Percentiles rank a stretch among this genome's conserved stretches.
These are phyloP conservation scores for Ambrosiella xylebori DNA, from an alignment of 2,329 filamentous ascomycete species.

Conservation along the genomic window DNA sequence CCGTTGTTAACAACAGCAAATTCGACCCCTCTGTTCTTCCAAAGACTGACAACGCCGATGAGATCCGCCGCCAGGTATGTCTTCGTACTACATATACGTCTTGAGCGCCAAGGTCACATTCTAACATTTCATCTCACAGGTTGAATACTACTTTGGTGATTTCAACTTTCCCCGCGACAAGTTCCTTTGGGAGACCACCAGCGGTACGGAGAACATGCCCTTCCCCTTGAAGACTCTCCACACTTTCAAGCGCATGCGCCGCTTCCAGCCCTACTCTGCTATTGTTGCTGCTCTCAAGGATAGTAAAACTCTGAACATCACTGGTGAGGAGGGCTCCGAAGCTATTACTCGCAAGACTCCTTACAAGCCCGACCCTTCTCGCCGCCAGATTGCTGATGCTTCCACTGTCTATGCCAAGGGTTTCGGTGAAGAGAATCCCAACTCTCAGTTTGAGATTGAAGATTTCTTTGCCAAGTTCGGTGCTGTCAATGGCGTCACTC, in stretches of 20 bases:
- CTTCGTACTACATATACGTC: background rate
- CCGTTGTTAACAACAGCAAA: slow-evolving; percentile 39
- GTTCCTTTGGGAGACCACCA: slow-evolving; percentile 64
- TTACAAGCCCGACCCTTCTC: slow-evolving; percentile 34
- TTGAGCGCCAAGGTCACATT: background rate
- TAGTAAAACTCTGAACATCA: slow-evolving; percentile 54
- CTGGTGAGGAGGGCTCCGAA: slow-evolving; percentile 57
- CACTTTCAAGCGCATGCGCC: slow-evolving; percentile 89
- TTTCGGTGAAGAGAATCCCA: slow-evolving; percentile 69
- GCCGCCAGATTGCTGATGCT: slow-evolving; percentile 49
- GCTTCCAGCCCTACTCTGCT: slow-evolving; percentile 74
- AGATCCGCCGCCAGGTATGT: slow-evolving; percentile 65
- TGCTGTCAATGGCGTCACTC: slow-evolving; percentile 63
- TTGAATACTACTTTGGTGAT: slow-evolving; percentile 93
- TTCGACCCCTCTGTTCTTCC: slow-evolving; percentile 50
- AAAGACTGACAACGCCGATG: slow-evolving; percentile 57
- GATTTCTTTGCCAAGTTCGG: slow-evolving; percentile 75
- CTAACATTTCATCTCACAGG: slow-evolving; percentile 29
- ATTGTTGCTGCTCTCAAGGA: slow-evolving; percentile 70
- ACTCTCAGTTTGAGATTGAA: slow-evolving; percentile 86
- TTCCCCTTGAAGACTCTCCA: slow-evolving; percentile 62
- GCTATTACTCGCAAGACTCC: slow-evolving; percentile 60
- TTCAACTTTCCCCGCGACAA: slow-evolving; percentile 79
- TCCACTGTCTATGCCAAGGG: slow-evolving; percentile 84
- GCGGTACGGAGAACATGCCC: slow-evolving; percentile 64